Evolutionary conservation across 1,139 yeast species (phyloP), one percentile per base, ranked within the genome.

Genomic region (Wickerhamomyces sp.): DNA sequence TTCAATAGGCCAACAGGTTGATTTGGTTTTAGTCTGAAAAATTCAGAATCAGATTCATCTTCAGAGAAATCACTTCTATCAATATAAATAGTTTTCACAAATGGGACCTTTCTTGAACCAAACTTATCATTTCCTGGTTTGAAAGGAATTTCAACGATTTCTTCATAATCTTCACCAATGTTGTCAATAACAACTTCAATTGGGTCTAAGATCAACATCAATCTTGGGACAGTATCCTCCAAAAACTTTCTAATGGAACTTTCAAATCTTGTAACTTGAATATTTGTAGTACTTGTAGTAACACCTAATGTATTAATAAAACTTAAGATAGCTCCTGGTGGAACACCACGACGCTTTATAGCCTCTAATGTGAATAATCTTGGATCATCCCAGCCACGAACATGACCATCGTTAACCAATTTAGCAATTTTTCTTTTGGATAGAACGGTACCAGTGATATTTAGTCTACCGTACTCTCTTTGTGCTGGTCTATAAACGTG

Each of bases 361-460:
- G 95, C 96, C 56, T 89, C 98, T 52, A 94, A 74, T 8, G 99
- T 94, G 64, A 81, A 92, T 58, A 94, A 73, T 59, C 99, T 78
- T 52, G 99, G 99, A 65, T 94, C 99, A 64, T 94, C 95, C 98
- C 99, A 94, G 33, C 88, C 97, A 62, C 96, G 79, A 26, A 94
- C 99, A 54, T 74, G 68, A 6, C 75, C 70, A 22, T 81, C 92
- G 43, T 77, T 83, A 21, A 94, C 98, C 51, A 94, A 74, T 64
- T 88, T 86, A 46, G 95, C 94, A 61, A 94, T 90, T 67, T 92
- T 94, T 61, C 99, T 78, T 74, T 94, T 94, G 44, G 96, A 86
- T 76, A 94, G 71, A 45, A 94, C 80, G 7, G 97, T 87, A 41
- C 98, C 98, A 4, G 96, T 87, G 51, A 94, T 78, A 63, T 90